These are phyloP conservation scores for Termitomyces sp. DNA, from an alignment of 768 basidiomycete genomes.

Conservation along the genomic window DNA sequence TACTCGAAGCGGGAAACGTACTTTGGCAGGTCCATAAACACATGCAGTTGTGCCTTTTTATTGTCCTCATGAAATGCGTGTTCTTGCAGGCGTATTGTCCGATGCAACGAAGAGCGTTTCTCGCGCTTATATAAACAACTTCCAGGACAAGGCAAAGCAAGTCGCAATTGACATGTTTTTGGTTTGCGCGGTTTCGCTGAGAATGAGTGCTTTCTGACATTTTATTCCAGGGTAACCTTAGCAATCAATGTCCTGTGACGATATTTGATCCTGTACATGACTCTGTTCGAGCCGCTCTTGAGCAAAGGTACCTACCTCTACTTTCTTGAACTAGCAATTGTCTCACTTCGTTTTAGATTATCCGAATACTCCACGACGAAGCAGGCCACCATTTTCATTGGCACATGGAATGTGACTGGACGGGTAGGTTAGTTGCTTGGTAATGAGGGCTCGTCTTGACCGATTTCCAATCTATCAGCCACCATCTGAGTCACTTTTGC, in stretches of 20 bases:
- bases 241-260: slow-evolving; percentile 77
- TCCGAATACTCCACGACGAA: slow-evolving; percentile 80
- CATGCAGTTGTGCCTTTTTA: background rate
- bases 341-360: slow-evolving; percentile 35
- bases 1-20: slow-evolving; percentile 91
- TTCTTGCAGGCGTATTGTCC: slow-evolving; percentile 67
- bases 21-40: slow-evolving; percentile 61
- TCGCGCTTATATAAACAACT: slow-evolving; percentile 96
- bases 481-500: slow-evolving; percentile 74
- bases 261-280: slow-evolving; percentile 95
- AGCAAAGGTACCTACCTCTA: slow-evolving; percentile 50
- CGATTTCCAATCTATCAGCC: slow-evolving; percentile 31
- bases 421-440: slow-evolving; percentile 41
- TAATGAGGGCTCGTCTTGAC: background rate
- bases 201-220: slow-evolving; percentile 2
- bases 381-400: slow-evolving; percentile 71
- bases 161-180: slow-evolving; percentile 93
- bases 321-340: background rate
- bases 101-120: slow-evolving; percentile 97
- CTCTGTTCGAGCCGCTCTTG: slow-evolving; percentile 66
- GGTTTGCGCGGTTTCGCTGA: slow-evolving; percentile 38
- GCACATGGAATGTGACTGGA: slow-evolving; percentile 97
- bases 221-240: slow-evolving; percentile 88
- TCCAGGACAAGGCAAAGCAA: slow-evolving; percentile 94
- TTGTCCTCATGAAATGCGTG: background rate